These are phyloP conservation scores for Exophiala bonariae DNA, from an alignment of 2,329 filamentous ascomycete genomes.

Conservation along the genomic window DNA sequence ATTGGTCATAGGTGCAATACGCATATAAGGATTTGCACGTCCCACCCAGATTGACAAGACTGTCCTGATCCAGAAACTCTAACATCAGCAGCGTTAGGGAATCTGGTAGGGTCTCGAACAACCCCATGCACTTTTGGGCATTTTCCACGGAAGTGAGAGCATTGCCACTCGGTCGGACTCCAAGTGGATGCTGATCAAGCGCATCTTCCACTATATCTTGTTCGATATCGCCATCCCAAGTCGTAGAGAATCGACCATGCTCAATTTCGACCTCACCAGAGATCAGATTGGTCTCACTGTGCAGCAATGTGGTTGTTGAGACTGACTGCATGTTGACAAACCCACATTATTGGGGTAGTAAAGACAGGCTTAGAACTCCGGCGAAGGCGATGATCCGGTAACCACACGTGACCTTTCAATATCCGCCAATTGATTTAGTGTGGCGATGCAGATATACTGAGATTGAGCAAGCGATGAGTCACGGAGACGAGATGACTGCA, in stretches of 20 bases:
- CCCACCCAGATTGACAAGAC: constrained; percentile 66
- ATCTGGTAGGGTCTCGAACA: constrained; percentile 71
- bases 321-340: constrained; percentile 5
- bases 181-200: constrained; percentile 76
- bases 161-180: constrained; percentile 85
- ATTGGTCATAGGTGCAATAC: constrained; percentile 77
- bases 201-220: constrained; percentile 1
- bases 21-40: constrained; percentile 87
- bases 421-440: no score
- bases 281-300: constrained; percentile 1
- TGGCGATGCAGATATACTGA: not conserved
- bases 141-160: constrained; percentile 66
- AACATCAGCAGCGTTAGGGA: constrained; percentile 75
- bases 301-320: constrained; percentile 10
- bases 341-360: not conserved
- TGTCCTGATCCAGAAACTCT: constrained; percentile 68
- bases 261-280: not conserved
- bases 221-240: not conserved
- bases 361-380: constrained; percentile 5
- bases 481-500: not conserved
- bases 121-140: constrained; percentile 66
- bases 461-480: not conserved
- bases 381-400: not conserved
- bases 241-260: no score
- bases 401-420: constrained; percentile 11